A percentile compares a stretch with the other conserved stretches of the same genome.
Conservation (phyloP, 75 land plant species). For the Cunninghamia lanceolata region DNA sequence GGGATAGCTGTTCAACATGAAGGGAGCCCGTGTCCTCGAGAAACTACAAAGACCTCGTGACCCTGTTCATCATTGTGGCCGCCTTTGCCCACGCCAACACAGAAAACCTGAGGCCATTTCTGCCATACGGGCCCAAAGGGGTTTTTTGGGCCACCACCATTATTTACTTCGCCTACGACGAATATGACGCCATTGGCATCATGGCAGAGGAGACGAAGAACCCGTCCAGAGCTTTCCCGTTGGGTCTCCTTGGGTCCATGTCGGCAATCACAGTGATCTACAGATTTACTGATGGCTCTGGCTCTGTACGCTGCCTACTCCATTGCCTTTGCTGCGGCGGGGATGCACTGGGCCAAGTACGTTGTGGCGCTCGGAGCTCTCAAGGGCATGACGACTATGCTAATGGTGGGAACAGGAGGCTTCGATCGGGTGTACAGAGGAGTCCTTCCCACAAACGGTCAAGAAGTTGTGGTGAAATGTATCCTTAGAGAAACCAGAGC, state of each 20-base stretch:
- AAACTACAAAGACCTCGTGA: no score
- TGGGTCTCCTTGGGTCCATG: slow-evolving; percentile 84
- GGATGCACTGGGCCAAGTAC: slow-evolving; percentile 86
- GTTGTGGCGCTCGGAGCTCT: slow-evolving; percentile 75
- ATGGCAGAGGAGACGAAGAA: slow-evolving; percentile 87
- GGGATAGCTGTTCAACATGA: no score
- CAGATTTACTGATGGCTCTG: slow-evolving; percentile 78
- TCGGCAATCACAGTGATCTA: slow-evolving; percentile 59
- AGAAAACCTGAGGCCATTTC: slow-evolving; percentile 42
- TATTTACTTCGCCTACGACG: slow-evolving; percentile 68
- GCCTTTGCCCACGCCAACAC: slow-evolving; percentile 52
- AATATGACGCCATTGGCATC: slow-evolving; percentile 73
- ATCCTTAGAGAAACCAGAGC: no score
- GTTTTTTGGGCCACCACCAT: slow-evolving; percentile 66
- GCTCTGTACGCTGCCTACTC: slow-evolving; percentile 70
- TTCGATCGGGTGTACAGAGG: no score
- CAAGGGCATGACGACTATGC: slow-evolving; percentile 81
- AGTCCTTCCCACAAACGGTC: no score
- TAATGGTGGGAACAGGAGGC: slow-evolving; percentile 66
- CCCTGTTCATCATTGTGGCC: slow-evolving; percentile 60
- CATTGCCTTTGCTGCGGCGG: slow-evolving; percentile 50
- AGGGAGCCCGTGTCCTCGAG: no score
- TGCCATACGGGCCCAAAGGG: slow-evolving; percentile 57
- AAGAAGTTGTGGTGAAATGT: no score
- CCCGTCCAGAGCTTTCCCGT: slow-evolving; percentile 70